These are phyloP conservation scores for Cucurbita ficifolia DNA, from an alignment of 306 rosid genomes.

Conservation along the genomic window DNA sequence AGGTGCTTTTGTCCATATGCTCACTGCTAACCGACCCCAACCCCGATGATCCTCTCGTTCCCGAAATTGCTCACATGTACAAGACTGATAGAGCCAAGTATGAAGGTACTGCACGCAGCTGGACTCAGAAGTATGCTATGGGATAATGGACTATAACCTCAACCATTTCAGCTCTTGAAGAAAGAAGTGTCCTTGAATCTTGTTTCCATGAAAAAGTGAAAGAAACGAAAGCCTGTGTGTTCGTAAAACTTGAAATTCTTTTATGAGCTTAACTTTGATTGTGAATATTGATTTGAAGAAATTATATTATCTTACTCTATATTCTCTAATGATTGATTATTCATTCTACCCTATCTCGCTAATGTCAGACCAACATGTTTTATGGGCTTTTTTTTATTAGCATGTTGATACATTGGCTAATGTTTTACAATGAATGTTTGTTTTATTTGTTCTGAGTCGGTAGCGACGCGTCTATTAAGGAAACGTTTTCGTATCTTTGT, in stretches of 20 bases:
- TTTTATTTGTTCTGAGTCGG: too few relatives aligned
- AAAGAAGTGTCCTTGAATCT: conserved; percentile 11
- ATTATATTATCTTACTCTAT: conserved; percentile 20
- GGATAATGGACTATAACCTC: conserved; percentile 19
- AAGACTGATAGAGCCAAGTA: conserved; percentile 69
- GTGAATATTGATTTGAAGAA: conserved; percentile 43
- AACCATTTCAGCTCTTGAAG: conserved; percentile 2
- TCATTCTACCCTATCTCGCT: background rate
- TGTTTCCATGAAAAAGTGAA: conserved; percentile 18
- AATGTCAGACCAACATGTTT: background rate
- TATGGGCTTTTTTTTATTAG: background rate
- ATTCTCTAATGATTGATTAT: conserved; percentile 16
- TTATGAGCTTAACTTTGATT: conserved; percentile 27
- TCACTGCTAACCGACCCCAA: conserved; percentile 76
- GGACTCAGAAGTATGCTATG: conserved; percentile 88
- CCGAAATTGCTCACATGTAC: conserved; percentile 89
- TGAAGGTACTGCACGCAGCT: conserved; percentile 91
- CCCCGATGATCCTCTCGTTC: conserved; percentile 83
- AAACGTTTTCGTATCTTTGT: too few relatives aligned
- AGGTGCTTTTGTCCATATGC: conserved; percentile 82
- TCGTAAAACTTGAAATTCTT: conserved; percentile 20
- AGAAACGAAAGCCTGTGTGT: conserved; percentile 15
- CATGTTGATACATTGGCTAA: too few relatives aligned
- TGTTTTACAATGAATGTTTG: too few relatives aligned
- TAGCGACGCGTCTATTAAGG: too few relatives aligned